Evolutionary conservation across 441 rosid species (phyloP).

Genomic region (Brassica hybrid): DNA sequence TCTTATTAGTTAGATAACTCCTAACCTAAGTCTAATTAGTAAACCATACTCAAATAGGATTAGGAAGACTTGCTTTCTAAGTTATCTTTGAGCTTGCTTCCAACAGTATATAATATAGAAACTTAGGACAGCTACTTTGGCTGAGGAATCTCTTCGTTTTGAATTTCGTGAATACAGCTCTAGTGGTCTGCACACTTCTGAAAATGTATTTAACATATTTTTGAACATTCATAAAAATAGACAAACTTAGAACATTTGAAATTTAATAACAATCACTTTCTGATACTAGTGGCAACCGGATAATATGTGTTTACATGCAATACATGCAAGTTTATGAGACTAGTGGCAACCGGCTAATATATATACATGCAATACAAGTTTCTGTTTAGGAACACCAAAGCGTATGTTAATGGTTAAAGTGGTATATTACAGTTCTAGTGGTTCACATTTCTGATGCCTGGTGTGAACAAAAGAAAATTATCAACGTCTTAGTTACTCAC

Average conservation of each 20-base stretch:
- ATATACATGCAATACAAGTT: background rate
- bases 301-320: too few relatives aligned
- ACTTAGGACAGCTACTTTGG: constrained; percentile 59
- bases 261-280: background rate
- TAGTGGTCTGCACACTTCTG: constrained; percentile 49
- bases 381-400: background rate
- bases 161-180: constrained; percentile 53
- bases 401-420: background rate
- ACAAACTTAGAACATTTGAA: background rate
- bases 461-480: background rate
- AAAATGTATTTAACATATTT: background rate
- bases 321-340: background rate
- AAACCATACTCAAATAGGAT: too few relatives aligned
- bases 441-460: background rate
- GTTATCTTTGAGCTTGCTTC: too few relatives aligned
- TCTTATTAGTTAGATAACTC: too few relatives aligned
- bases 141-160: constrained; percentile 39
- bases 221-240: constrained; percentile 12
- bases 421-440: background rate
- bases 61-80: too few relatives aligned
- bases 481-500: background rate
- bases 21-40: too few relatives aligned
- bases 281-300: background rate
- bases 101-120: constrained; percentile 36
- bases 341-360: background rate